A percentile compares a stretch with the other conserved stretches of the same genome.
Conservation (phyloP, 768 basidiomycete genomes). For the Clavulina sp. region DNA sequence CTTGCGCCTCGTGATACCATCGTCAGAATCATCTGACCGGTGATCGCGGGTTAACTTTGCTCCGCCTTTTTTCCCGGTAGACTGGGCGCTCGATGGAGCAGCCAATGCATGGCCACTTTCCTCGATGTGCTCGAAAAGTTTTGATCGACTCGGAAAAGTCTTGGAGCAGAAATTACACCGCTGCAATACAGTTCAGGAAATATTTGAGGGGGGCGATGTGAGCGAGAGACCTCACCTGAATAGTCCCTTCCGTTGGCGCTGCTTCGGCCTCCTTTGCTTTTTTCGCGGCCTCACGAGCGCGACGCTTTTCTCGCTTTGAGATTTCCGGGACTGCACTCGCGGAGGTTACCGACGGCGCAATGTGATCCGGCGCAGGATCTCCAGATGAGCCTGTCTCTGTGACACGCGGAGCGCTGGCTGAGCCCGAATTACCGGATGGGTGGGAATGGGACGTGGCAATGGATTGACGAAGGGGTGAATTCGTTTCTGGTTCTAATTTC, state of each 20-base stretch:
- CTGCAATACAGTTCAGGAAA: conserved; percentile 12
- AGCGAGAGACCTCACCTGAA: background rate
- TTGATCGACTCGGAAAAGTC: conserved; percentile 48
- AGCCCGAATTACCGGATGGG: too few relatives aligned
- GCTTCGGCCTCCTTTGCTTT: conserved; percentile 29
- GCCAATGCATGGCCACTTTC: conserved; percentile 45
- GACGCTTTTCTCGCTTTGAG: conserved; percentile 70
- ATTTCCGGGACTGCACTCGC: too few relatives aligned
- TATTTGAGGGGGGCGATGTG: background rate
- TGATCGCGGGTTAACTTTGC: too few relatives aligned
- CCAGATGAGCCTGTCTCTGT: too few relatives aligned
- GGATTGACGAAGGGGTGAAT: background rate
- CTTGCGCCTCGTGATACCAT: too few relatives aligned
- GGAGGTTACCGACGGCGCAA: background rate
- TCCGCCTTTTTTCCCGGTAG: too few relatives aligned
- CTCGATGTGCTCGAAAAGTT: conserved; percentile 55
- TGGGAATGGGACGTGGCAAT: background rate
- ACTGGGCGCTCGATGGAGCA: too few relatives aligned
- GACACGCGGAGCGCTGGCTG: too few relatives aligned
- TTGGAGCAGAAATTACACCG: conserved; percentile 54
- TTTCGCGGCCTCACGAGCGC: conserved; percentile 55
- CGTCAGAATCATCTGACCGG: too few relatives aligned
- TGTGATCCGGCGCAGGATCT: conserved; percentile 9
- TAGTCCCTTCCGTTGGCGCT: background rate
- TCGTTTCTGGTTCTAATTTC: background rate